These are phyloP conservation scores for Trametes hirsuta DNA, from an alignment of 1,284 basidiomycete species.

Conservation along the genomic window DNA sequence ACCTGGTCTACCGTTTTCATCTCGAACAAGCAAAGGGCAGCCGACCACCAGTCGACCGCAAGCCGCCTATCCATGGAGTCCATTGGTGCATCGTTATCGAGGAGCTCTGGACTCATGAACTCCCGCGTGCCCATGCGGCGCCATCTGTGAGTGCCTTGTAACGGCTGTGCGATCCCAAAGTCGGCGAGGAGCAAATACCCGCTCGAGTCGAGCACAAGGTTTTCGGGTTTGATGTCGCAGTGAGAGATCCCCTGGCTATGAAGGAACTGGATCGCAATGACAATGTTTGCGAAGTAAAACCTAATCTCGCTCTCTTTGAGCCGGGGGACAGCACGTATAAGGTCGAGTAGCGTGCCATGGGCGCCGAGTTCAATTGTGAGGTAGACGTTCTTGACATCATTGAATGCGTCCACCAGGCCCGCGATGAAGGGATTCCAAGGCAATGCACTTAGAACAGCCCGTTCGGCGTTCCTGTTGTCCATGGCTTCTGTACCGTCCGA, in stretches of 20 bases:
- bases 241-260: no score
- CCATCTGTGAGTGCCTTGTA: background rate
- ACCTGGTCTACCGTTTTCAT: slow-evolving; percentile 67
- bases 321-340: slow-evolving; percentile 26
- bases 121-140: background rate
- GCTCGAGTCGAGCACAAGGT: background rate
- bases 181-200: background rate
- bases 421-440: no score
- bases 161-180: background rate
- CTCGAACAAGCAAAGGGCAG: slow-evolving; percentile 76
- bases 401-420: no score
- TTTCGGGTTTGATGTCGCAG: background rate
- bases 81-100: slow-evolving; percentile 27
- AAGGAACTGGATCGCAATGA: no score
- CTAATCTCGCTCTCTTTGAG: no score
- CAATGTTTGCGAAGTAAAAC: no score
- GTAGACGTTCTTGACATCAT: no score
- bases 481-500: no score
- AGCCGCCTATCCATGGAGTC: slow-evolving; percentile 39
- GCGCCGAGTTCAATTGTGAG: no score
- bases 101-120: slow-evolving; percentile 10
- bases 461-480: no score
- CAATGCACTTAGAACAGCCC: no score
- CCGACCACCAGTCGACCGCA: slow-evolving; percentile 72
- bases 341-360: background rate